A percentile compares a stretch with the other conserved stretches of the same genome.
These are phyloP conservation scores for Monilinia polystroma DNA, from an alignment of 2,329 filamentous ascomycete species.

Conservation along the genomic window DNA sequence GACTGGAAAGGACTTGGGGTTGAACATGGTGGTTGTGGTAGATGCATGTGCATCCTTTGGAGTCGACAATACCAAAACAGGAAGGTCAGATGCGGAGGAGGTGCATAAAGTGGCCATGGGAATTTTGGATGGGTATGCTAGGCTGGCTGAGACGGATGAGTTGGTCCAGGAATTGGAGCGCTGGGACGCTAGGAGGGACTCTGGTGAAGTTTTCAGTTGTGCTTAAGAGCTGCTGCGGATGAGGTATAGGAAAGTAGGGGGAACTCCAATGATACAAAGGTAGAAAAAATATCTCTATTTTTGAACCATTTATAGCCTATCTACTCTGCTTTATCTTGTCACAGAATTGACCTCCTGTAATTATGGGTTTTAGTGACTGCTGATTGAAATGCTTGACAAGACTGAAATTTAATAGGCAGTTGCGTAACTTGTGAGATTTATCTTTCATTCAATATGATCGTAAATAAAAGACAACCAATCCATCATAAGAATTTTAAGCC, in stretches of 20 bases:
- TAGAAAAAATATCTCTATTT: background rate
- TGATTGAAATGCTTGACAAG: background rate
- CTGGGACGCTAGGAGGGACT: background rate
- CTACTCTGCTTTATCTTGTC: background rate
- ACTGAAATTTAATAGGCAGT: background rate
- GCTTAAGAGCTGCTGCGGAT: background rate
- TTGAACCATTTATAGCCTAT: background rate
- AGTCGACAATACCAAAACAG: background rate
- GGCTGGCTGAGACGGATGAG: background rate
- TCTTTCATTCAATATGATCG: no score
- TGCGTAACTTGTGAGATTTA: background rate
- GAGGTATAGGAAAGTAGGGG: background rate
- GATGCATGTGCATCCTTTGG: conserved; percentile 34
- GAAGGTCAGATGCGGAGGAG: conserved; percentile 5
- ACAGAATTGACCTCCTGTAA: background rate
- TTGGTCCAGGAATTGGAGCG: background rate
- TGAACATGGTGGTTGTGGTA: conserved; percentile 30
- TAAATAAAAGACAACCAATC: background rate
- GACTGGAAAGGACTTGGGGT: conserved; percentile 32
- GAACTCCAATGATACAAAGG: background rate
- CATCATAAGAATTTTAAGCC: background rate
- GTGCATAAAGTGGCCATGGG: conserved; percentile 18
- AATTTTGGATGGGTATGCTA: conserved; percentile 7
- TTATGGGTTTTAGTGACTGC: background rate
- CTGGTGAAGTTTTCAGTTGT: background rate